Evolutionary conservation across 2,329 filamentous ascomycete species (phyloP).

Genomic region (Gnomoniopsis sp.): DNA sequence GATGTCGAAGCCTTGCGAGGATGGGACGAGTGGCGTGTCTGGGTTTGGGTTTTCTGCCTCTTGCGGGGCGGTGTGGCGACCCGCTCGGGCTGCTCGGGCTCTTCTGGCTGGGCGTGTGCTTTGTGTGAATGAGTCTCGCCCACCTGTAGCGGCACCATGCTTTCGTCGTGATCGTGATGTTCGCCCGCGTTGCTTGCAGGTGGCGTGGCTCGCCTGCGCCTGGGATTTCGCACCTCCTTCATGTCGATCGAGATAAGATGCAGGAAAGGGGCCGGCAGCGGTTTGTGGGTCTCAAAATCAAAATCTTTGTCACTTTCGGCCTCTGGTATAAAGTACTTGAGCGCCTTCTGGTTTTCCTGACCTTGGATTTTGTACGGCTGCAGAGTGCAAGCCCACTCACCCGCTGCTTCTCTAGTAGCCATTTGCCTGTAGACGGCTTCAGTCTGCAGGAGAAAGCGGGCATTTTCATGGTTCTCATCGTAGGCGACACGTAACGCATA

Average conservation of each 20-base stretch:
- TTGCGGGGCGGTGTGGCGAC: conserved; percentile 19
- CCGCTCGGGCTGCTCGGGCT: conserved; percentile 13
- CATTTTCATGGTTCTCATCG: conserved; percentile 52
- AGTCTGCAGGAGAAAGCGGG: conserved; percentile 53
- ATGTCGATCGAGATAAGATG: conserved; percentile 42
- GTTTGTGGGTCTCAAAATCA: conserved; percentile 38
- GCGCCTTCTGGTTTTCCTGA: conserved; percentile 47
- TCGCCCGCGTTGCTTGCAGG: not conserved
- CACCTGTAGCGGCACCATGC: not conserved
- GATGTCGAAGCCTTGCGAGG: conserved; percentile 12
- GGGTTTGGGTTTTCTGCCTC: conserved; percentile 17
- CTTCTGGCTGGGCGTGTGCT: conserved; percentile 5
- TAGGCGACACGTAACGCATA: conserved; percentile 59
- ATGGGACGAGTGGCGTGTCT: conserved; percentile 13
- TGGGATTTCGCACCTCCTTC: conserved; percentile 9
- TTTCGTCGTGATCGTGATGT: not conserved
- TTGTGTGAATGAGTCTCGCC: not conserved
- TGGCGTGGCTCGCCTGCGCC: conserved; percentile 1
- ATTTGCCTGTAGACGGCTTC: conserved; percentile 56
- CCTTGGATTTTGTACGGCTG: conserved; percentile 55
- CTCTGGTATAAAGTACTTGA: conserved; percentile 52
- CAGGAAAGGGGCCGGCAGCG: conserved; percentile 47
- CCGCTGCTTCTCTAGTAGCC: conserved; percentile 48
- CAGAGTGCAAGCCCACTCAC: conserved; percentile 49
- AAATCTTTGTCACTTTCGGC: conserved; percentile 34